phyloP scores from a whole-genome alignment of 768 basidiomycete genomes.

The Clavulina sp. region DNA sequence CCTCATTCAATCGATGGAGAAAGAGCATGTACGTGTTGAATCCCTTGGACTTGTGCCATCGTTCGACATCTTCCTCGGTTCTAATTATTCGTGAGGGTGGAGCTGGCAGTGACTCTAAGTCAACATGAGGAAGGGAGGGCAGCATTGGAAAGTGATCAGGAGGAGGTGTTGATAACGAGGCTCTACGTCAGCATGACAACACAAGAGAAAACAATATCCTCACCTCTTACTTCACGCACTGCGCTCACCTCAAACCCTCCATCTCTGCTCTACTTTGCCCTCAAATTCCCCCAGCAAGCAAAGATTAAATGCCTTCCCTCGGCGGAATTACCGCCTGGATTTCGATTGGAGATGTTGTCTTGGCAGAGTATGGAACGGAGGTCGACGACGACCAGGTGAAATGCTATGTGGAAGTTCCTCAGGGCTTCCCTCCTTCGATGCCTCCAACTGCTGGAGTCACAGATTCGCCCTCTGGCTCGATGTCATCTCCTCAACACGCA shows the following conservation, averaged over 20 bases:
- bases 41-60: slow-evolving; percentile 55
- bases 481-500: neutral
- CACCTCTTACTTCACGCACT: too few species aligned
- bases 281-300: neutral
- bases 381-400: neutral
- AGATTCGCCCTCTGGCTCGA: neutral
- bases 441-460: neutral
- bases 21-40: slow-evolving; percentile 63
- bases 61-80: slow-evolving; percentile 50
- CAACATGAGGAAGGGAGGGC: neutral
- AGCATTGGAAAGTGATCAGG: too few species aligned
- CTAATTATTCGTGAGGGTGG: slow-evolving; percentile 27
- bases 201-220: neutral
- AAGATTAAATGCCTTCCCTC: slow-evolving; percentile 1
- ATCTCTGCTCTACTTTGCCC: neutral
- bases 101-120: neutral
- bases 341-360: neutral
- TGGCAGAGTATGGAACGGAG: neutral
- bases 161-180: neutral
- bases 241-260: too few species aligned
- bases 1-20: slow-evolving; percentile 55
- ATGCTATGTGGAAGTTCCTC: slow-evolving; percentile 1
- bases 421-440: neutral
- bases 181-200: neutral
- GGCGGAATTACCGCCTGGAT: slow-evolving; percentile 4